Conservation (phyloP, 176 grass and related monocot genomes). For the Aechmea fasciata region DNA sequence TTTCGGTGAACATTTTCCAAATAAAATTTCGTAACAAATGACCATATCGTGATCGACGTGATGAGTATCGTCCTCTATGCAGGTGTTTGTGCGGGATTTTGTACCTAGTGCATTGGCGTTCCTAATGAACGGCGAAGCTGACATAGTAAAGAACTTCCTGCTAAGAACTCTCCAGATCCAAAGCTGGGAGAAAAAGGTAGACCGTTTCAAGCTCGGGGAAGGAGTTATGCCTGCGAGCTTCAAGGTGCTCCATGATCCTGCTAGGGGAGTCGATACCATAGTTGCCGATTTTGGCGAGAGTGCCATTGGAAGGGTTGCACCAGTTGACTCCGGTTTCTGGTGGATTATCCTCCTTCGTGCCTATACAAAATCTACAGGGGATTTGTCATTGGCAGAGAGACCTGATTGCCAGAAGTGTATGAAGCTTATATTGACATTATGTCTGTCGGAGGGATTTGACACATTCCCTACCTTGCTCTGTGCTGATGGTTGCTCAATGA, state of each 20-base stretch:
- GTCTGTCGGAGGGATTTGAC: conserved; percentile 85
- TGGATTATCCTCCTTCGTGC: conserved; percentile 87
- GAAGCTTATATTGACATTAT: conserved; percentile 76
- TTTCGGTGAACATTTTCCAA: neutral
- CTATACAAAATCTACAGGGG: conserved; percentile 91
- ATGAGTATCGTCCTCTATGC: neutral
- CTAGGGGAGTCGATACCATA: conserved; percentile 45
- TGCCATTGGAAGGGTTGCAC: conserved; percentile 83
- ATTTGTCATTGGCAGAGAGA: conserved; percentile 48
- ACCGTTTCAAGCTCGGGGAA: conserved; percentile 89
- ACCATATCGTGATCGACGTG: neutral
- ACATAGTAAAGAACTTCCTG: conserved; percentile 94
- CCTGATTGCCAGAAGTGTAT: conserved; percentile 75
- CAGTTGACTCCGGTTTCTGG: conserved; percentile 91
- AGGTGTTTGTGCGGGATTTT: conserved; percentile 96
- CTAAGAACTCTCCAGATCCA: conserved; percentile 78
- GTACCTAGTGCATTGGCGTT: conserved; percentile 87
- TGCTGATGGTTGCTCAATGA: conserved; percentile 91
- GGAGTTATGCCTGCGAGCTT: conserved; percentile 97
- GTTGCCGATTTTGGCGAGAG: conserved; percentile 90
- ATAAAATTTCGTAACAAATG: neutral
- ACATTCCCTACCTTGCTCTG: conserved; percentile 92
- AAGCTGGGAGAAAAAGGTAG: conserved; percentile 79
- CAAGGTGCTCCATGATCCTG: conserved; percentile 72
- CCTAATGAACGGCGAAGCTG: conserved; percentile 81